These are phyloP conservation scores for Styphnolobium japonicum DNA, from an alignment of 306 rosid species.

Conservation along the genomic window DNA sequence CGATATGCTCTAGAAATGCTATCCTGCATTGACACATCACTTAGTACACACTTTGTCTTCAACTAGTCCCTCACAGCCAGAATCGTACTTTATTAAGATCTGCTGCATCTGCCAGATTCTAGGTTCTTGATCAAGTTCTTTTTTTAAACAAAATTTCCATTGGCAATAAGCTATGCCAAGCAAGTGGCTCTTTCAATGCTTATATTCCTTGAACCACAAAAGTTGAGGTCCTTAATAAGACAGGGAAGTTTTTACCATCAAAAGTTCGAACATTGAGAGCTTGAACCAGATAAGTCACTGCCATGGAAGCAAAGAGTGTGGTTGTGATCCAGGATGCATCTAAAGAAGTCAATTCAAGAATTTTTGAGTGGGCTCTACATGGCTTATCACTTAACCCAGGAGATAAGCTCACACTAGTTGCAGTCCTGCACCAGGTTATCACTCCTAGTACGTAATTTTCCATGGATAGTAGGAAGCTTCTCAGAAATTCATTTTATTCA, in stretches of 20 bases:
- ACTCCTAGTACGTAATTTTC: slow-evolving; percentile 66
- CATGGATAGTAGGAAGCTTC: slow-evolving; percentile 23
- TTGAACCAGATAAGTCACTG: neutral
- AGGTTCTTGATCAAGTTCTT: neutral
- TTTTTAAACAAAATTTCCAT: neutral
- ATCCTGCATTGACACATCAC: neutral
- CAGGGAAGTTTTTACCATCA: neutral
- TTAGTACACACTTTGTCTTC: neutral
- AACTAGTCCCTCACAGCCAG: neutral
- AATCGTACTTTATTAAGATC: neutral
- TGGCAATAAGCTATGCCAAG: neutral
- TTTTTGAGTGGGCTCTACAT: slow-evolving; percentile 45
- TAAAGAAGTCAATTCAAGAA: slow-evolving; percentile 40
- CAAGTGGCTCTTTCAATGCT: neutral
- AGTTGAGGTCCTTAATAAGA: neutral
- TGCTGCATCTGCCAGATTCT: neutral
- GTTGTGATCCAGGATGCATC: slow-evolving; percentile 70
- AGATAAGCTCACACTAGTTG: slow-evolving; percentile 62
- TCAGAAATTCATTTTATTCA: slow-evolving; percentile 29
- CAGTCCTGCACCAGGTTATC: slow-evolving; percentile 60
- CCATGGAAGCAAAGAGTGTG: slow-evolving; percentile 46
- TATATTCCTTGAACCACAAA: slow-evolving; percentile 3
- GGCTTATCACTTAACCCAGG: slow-evolving; percentile 49
- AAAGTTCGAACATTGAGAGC: neutral
- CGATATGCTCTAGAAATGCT: slow-evolving; percentile 26